Evolutionary conservation across 805 yeast genomes (phyloP).

Genomic region (Lipomyces anomalus): DNA sequence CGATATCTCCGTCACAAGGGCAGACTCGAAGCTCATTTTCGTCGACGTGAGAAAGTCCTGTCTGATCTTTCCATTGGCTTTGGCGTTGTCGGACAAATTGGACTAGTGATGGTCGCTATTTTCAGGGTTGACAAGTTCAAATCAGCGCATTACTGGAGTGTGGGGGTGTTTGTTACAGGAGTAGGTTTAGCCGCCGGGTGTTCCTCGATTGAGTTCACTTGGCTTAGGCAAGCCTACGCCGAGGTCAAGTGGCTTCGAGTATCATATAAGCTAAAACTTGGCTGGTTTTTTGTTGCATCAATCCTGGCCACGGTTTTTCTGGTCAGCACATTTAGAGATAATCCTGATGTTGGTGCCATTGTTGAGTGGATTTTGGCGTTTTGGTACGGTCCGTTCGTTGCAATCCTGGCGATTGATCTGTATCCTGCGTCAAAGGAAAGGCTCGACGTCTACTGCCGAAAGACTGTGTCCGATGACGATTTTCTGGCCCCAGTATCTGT

Average conservation of each 20-base stretch:
- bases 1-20: conserved; percentile 52
- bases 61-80: conserved; percentile 42
- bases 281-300: conserved; percentile 64
- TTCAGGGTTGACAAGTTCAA: conserved; percentile 58
- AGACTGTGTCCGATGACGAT: no score
- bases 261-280: conserved; percentile 46
- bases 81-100: conserved; percentile 60
- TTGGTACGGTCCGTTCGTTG: conserved; percentile 68
- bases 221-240: conserved; percentile 44
- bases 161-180: conserved; percentile 64
- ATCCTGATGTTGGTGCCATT: conserved; percentile 39
- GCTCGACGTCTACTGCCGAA: no score
- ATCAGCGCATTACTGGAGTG: conserved; percentile 53
- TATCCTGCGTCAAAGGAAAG: conserved; percentile 38
- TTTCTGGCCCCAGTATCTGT: no score
- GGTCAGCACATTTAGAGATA: conserved; percentile 28
- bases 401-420: conserved; percentile 64
- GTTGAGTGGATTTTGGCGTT: conserved; percentile 88
- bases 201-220: conserved; percentile 41
- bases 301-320: conserved; percentile 67
- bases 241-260: conserved; percentile 34
- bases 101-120: conserved; percentile 67
- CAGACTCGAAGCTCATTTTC: conserved; percentile 39
- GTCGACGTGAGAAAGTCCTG: conserved; percentile 29
- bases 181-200: conserved; percentile 50